A percentile compares a stretch with the other conserved stretches of the same genome.
phyloP scores from a whole-genome alignment of 2,329 filamentous ascomycete species.

The Lecanicillium sp. region DNA sequence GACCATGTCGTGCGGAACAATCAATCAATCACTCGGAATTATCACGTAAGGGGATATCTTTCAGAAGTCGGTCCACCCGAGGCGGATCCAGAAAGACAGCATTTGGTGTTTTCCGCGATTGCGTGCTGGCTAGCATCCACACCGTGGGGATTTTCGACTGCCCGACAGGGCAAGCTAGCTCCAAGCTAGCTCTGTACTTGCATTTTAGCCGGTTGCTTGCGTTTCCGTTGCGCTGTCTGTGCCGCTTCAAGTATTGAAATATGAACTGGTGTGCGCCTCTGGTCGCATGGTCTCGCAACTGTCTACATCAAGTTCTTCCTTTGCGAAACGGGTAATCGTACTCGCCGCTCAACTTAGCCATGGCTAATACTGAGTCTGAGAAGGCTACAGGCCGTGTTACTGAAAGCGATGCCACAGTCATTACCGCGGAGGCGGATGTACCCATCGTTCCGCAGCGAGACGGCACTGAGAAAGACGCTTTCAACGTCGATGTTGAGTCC shows the following conservation, averaged over 20 bases:
- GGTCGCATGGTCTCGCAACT: too few relatives aligned
- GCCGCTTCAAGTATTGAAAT: not conserved
- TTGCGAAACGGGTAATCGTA: not conserved
- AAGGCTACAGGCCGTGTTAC: not conserved
- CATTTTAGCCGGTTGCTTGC: not conserved
- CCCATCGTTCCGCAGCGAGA: not conserved
- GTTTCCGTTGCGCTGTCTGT: not conserved
- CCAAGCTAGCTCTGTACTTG: not conserved
- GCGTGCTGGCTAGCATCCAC: slow-evolving; percentile 6
- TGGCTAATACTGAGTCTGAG: not conserved
- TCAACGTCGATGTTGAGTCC: slow-evolving; percentile 11
- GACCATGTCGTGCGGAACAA: too few relatives aligned
- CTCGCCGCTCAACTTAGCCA: not conserved
- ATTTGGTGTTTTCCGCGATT: slow-evolving; percentile 6
- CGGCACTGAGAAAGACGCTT: not conserved
- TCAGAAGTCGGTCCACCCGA: not conserved
- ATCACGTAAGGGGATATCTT: too few relatives aligned
- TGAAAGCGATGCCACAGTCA: slow-evolving; percentile 3
- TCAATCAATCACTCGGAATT: too few relatives aligned
- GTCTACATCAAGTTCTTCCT: not conserved
- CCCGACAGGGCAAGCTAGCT: not conserved
- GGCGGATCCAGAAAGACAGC: too few relatives aligned
- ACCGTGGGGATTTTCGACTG: not conserved
- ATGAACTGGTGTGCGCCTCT: not conserved
- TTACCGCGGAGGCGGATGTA: slow-evolving; percentile 4